phyloP scores from a whole-genome alignment of 179 eudicot genomes.

The Pouteria campechiana region DNA sequence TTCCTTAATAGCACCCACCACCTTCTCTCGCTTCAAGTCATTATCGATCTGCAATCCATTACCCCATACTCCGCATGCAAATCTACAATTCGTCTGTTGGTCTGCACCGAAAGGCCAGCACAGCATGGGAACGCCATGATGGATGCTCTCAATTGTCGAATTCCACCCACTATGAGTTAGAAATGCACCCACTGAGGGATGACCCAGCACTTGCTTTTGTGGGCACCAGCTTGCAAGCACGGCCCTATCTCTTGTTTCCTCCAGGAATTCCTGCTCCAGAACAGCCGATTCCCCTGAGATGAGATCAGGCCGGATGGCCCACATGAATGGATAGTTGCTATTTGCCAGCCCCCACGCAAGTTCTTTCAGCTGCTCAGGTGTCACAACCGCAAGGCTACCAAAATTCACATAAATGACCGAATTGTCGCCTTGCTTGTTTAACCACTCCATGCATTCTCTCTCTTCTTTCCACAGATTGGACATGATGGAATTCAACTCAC shows the following conservation, averaged over 20 bases:
- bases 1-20: slow-evolving; percentile 24
- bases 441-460: slow-evolving; percentile 26
- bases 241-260: slow-evolving; percentile 14
- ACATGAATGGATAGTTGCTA: slow-evolving; percentile 27
- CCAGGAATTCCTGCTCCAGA: slow-evolving; percentile 8
- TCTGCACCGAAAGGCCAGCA: slow-evolving; percentile 59
- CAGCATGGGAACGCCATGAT: slow-evolving; percentile 30
- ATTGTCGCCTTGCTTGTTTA: slow-evolving; percentile 10
- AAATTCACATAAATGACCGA: slow-evolving; percentile 38
- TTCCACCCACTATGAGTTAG: slow-evolving; percentile 40
- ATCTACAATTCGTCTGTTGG: slow-evolving; percentile 39
- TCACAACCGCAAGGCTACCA: slow-evolving; percentile 41
- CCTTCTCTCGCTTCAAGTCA: slow-evolving; percentile 23
- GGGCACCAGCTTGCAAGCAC: slow-evolving; percentile 11
- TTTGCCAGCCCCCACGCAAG: slow-evolving; percentile 48
- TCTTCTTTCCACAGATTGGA: slow-evolving; percentile 30
- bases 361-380: slow-evolving; percentile 19
- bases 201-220: slow-evolving; percentile 12
- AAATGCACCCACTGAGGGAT: slow-evolving; percentile 12
- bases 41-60: slow-evolving; percentile 33
- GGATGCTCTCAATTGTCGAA: slow-evolving; percentile 29
- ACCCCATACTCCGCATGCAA: slow-evolving; percentile 22
- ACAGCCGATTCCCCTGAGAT: slow-evolving; percentile 13
- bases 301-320: slow-evolving; percentile 34
- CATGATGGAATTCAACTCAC: not conserved